Evolutionary conservation across 495 filamentous ascomycete species (phyloP).

Genomic region (Aspergillus sclerotioniger): DNA sequence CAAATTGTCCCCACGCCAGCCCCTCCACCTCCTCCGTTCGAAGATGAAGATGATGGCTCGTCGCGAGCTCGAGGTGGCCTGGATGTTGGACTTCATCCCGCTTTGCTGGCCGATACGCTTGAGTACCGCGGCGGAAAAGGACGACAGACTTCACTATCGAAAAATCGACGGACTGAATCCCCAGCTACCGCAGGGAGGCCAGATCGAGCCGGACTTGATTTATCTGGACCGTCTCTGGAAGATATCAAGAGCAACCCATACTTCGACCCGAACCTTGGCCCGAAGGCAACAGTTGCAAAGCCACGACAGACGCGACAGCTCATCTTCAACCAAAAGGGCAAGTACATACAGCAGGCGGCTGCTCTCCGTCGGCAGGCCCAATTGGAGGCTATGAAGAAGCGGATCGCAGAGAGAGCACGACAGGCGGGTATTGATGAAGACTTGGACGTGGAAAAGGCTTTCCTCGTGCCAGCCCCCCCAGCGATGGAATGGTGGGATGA

Average conservation of each 20-base stretch:
- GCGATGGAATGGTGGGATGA: constrained; percentile 99
- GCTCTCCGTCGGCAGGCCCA: constrained; percentile 81
- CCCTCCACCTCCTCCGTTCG: constrained; percentile 25
- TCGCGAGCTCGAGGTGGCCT: constrained; percentile 69
- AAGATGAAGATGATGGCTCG: constrained; percentile 45
- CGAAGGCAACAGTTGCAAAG: constrained; percentile 60
- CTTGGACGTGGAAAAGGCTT: constrained; percentile 82
- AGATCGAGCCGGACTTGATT: constrained; percentile 62
- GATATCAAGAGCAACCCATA: constrained; percentile 78
- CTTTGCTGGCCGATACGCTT: constrained; percentile 70
- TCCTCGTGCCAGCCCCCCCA: constrained; percentile 76
- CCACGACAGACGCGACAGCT: constrained; percentile 69
- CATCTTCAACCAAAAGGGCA: constrained; percentile 92
- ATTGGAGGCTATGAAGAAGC: constrained; percentile 89
- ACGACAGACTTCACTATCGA: constrained; percentile 49
- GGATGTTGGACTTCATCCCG: constrained; percentile 87
- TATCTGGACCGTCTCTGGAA: constrained; percentile 66
- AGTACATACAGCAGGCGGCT: constrained; percentile 91
- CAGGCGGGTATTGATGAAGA: constrained; percentile 91
- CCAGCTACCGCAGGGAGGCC: constrained; percentile 38
- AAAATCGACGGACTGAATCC: constrained; percentile 58
- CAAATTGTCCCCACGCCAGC: constrained; percentile 35
- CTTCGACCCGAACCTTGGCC: constrained; percentile 71
- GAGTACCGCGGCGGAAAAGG: constrained; percentile 60
- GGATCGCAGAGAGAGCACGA: constrained; percentile 80